Conservation (phyloP, 257 asterid species). For the Nicotiana paniculata region DNA sequence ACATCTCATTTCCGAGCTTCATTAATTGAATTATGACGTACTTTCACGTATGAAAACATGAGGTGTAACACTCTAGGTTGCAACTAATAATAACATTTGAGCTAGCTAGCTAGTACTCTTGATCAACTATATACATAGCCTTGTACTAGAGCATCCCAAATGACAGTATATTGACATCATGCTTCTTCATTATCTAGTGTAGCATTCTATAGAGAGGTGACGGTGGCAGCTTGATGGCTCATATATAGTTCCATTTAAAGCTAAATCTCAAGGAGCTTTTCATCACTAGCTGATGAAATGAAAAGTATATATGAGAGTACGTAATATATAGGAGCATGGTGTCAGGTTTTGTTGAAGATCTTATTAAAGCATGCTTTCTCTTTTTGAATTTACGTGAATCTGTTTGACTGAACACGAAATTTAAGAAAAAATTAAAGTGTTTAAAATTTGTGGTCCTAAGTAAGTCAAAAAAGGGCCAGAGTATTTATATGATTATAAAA, state of each 20-base stretch:
- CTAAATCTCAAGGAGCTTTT: conserved; percentile 13
- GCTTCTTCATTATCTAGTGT: not conserved
- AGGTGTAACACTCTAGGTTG: not conserved
- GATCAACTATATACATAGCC: not conserved
- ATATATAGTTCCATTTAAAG: conserved; percentile 18
- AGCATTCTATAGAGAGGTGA: not conserved
- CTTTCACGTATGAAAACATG: too few relatives aligned
- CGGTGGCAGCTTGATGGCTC: not conserved
- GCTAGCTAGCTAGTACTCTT: not conserved
- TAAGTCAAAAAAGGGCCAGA: too few relatives aligned
- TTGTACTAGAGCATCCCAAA: not conserved
- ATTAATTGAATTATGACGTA: too few relatives aligned
- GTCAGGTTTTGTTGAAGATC: conserved; percentile 22
- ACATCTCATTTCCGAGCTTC: too few relatives aligned
- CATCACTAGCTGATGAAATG: not conserved
- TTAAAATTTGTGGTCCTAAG: too few relatives aligned
- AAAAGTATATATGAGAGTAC: not conserved
- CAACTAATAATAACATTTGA: not conserved
- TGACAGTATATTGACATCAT: not conserved
- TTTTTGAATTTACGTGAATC: too few relatives aligned
- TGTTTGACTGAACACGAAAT: too few relatives aligned
- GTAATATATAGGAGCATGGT: conserved; percentile 8
- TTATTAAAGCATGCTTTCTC: not conserved
- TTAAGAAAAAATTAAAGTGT: too few relatives aligned
- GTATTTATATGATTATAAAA: too few relatives aligned